phyloP scores from a whole-genome alignment of 2,329 filamentous ascomycete species.

The Colletotrichum sp. region DNA sequence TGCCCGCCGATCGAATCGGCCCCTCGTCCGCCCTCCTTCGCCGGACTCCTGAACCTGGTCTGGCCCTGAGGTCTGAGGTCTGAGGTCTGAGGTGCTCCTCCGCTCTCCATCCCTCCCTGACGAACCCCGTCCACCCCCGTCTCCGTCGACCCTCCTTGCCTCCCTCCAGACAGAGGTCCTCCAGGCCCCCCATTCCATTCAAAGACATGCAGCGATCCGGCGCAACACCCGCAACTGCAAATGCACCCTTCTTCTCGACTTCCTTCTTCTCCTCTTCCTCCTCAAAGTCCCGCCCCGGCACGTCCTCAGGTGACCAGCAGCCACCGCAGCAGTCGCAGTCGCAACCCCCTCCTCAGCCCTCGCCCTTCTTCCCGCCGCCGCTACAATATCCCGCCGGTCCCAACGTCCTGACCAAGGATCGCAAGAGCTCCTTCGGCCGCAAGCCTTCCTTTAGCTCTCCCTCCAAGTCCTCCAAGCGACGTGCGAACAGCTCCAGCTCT shows the following conservation, averaged over 20 bases:
- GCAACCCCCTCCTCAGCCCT: slow-evolving; percentile 18
- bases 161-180: not conserved
- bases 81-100: not conserved
- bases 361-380: slow-evolving; percentile 17
- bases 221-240: slow-evolving; percentile 21
- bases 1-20: slow-evolving; percentile 10
- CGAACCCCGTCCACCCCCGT: not conserved
- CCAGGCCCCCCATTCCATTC: not conserved
- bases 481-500: slow-evolving; percentile 47
- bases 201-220: slow-evolving; percentile 23
- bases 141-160: not conserved
- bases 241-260: slow-evolving; percentile 38
- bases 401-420: slow-evolving; percentile 45
- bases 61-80: not conserved
- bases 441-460: slow-evolving; percentile 55
- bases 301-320: slow-evolving; percentile 20
- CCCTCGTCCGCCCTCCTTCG: slow-evolving; percentile 11
- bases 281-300: slow-evolving; percentile 27
- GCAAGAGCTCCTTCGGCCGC: slow-evolving; percentile 57
- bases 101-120: not conserved
- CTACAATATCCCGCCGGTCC: slow-evolving; percentile 25
- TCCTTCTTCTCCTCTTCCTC: slow-evolving; percentile 38
- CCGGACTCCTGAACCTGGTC: slow-evolving; percentile 10
- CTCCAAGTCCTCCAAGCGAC: slow-evolving; percentile 33
- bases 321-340: slow-evolving; percentile 15